Percentiles rank a stretch among this genome's conserved stretches.
phyloP scores from a whole-genome alignment of 352 stramenopile genomes.

The Blastocystis sp. region DNA sequence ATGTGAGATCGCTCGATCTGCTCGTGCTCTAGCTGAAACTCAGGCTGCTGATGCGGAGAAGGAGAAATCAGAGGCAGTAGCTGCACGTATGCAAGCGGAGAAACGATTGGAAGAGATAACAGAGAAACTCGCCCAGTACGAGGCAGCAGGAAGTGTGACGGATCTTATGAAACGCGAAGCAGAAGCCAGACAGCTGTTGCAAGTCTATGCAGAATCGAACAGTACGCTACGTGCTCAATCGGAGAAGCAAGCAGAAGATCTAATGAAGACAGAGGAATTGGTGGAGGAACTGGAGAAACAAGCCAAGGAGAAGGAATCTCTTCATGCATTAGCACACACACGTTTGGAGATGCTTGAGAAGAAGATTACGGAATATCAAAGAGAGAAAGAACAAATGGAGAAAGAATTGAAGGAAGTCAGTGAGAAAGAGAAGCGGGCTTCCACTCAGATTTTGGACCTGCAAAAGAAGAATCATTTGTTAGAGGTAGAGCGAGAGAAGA shows the following conservation, averaged over 20 bases:
- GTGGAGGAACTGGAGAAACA: constrained; percentile 1
- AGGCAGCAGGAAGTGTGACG: neutral
- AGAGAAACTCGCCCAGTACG: neutral
- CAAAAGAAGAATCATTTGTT: neutral
- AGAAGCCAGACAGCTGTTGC: constrained; percentile 1
- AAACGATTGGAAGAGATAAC: neutral
- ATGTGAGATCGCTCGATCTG: constrained; percentile 30
- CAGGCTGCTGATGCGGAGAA: neutral
- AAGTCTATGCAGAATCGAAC: constrained; percentile 48
- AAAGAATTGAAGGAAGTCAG: neutral
- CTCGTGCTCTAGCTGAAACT: neutral
- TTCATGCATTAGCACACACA: neutral
- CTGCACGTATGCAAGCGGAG: neutral
- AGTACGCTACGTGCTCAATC: neutral
- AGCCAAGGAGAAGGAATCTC: neutral
- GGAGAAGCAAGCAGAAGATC: constrained; percentile 5
- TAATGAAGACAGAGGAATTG: neutral
- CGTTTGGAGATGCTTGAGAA: neutral
- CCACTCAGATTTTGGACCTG: neutral
- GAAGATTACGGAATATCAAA: neutral
- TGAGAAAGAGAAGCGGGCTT: neutral
- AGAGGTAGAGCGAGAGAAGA: neutral
- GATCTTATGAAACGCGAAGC: constrained; percentile 3
- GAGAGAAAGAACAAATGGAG: neutral
- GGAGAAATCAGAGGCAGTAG: neutral